Base-by-base conservation (phyloP, 306 rosid genomes). In the Vigna mungo region DNA sequence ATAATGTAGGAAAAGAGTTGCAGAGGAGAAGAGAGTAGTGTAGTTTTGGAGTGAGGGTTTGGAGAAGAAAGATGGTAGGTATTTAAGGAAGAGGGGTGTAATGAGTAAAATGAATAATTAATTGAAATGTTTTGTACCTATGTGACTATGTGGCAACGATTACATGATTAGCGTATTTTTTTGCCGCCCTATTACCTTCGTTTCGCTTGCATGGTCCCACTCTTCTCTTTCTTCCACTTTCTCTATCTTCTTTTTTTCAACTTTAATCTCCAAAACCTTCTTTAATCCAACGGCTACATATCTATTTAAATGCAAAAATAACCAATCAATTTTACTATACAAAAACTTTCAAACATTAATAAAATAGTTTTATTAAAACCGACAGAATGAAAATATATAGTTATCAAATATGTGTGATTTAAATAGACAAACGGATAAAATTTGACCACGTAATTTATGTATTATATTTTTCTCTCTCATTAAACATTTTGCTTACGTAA, bases 151-250 rank as follows among this genome's bases (percentile, higher is more conserved):
- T 36, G 27, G 27, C 48, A 51, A 70, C 51, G 18, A 80, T 79
- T 71, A 81, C 68, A 81, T 48, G 70, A 75, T 80, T 76, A 75
- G 54, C 75, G 66, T 78, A 21, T 51, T 66, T 66, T 84, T 84
- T 61, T 46, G 90, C 97, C 96, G 92, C 83, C 93, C 92, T 61
- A 54, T 74, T 81, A 82, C 85, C 94, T 78, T 83, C 64, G 77
- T 84, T 87, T 87, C 88, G 86, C 90, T 88, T 80, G 91, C 96
- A 83, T 60, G 90, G 94, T 37, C 78, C 96, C 91, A 84, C 86
- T 83, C 82, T 83, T 59, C 9, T 61, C 0, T 25, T 59, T 60
- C 9, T 49, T n/a, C 16, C 18, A 11, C 30, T 36, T 17, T 66
- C 6, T 23, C 39, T 46, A 34, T 36, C 37, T 69, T 25, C 2